These are phyloP conservation scores for Tuber calosporum DNA, from an alignment of 495 filamentous ascomycete genomes.

Conservation along the genomic window DNA sequence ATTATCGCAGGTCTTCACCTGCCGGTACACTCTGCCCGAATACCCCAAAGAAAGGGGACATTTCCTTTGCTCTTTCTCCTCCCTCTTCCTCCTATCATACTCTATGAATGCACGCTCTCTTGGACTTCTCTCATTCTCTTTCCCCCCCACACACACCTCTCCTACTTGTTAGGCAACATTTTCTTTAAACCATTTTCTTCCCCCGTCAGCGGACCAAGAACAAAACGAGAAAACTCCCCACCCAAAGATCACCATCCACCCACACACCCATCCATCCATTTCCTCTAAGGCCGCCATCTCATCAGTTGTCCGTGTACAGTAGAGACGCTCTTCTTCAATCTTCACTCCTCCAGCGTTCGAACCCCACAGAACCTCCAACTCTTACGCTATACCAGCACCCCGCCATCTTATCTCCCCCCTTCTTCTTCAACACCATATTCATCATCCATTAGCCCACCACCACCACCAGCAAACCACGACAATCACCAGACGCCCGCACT, in stretches of 20 bases:
- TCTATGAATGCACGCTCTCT: neutral
- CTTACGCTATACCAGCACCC: constrained; percentile 20
- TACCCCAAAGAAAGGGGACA: neutral
- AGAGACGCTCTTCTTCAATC: neutral
- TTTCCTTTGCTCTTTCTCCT: neutral
- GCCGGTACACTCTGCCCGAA: neutral
- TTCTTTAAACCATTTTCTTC: neutral
- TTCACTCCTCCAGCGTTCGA: constrained; percentile 23
- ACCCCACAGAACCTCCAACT: constrained; percentile 31
- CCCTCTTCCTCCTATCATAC: neutral
- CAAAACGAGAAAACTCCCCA: neutral
- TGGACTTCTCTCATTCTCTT: neutral
- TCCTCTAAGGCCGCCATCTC: neutral
- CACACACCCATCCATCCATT: neutral
- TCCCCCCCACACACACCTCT: neutral
- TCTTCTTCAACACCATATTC: constrained; percentile 40
- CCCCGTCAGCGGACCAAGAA: neutral
- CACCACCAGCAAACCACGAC: neutral
- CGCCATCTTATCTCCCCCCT: constrained; percentile 31
- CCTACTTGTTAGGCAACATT: neutral
- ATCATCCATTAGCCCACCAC: constrained; percentile 39
- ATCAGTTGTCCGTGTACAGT: neutral
- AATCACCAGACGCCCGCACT: neutral
- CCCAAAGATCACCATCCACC: neutral
- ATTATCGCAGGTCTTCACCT: neutral